Conservation (phyloP, 2,329 filamentous ascomycete species). For the Trichoderma oligosporum region DNA sequence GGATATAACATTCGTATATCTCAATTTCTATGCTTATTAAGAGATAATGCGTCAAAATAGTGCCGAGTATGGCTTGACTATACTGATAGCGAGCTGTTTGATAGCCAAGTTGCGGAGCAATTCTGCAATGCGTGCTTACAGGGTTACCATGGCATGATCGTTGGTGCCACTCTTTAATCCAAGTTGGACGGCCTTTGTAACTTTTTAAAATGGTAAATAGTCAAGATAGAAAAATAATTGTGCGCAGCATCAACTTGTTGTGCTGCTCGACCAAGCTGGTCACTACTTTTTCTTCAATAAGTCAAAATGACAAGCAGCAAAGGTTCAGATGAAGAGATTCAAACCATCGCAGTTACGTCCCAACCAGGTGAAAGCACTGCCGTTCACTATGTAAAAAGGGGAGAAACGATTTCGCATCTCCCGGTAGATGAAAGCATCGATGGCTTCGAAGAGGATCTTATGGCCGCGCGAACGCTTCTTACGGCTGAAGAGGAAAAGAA, state of each 20-base stretch:
- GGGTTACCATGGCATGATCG: neutral
- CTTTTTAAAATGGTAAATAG: too few relatives aligned
- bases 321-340: neutral
- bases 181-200: neutral
- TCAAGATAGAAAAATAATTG: too few relatives aligned
- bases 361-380: neutral
- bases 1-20: neutral
- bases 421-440: neutral
- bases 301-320: neutral
- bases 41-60: neutral
- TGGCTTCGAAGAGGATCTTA: slow-evolving; percentile 13
- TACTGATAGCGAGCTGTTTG: neutral
- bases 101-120: neutral
- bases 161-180: too few relatives aligned
- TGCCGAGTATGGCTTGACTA: neutral
- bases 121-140: neutral
- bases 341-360: neutral
- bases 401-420: neutral
- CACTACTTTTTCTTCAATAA: too few relatives aligned
- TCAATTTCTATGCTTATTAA: neutral
- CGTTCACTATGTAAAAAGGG: slow-evolving; percentile 2
- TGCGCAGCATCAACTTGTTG: too few relatives aligned
- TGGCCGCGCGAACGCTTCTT: slow-evolving; percentile 35
- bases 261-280: too few relatives aligned
- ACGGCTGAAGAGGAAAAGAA: slow-evolving; percentile 27